Percentiles rank a stretch among this genome's conserved stretches.
phyloP scores from a whole-genome alignment of 2,329 filamentous ascomycete genomes.

The Bretziella fagacearum region DNA sequence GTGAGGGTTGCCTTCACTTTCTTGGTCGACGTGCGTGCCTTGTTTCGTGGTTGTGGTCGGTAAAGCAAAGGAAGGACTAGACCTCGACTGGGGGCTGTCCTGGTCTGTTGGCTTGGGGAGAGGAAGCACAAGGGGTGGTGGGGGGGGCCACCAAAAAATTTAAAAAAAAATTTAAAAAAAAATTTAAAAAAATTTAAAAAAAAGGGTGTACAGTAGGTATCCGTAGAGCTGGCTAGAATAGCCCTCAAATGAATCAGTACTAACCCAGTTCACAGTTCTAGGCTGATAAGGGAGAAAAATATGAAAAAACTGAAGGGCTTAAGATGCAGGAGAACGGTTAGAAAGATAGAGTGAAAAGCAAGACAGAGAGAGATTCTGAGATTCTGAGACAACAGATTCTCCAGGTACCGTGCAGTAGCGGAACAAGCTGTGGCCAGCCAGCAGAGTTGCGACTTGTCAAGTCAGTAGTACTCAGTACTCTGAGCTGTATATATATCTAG shows the following conservation, averaged over 20 bases:
- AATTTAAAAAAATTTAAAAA: too few species aligned
- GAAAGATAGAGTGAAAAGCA: not conserved
- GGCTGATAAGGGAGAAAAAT: not conserved
- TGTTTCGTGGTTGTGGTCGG: not conserved
- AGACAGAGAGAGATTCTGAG: not conserved
- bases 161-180: too few species aligned
- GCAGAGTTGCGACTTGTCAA: not conserved
- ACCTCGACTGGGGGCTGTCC: not conserved
- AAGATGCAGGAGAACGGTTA: not conserved
- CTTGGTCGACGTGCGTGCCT: not conserved
- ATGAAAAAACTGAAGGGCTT: not conserved
- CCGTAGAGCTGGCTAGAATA: not conserved
- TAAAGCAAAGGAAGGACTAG: not conserved
- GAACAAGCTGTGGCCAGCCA: not conserved
- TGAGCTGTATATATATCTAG: not conserved
- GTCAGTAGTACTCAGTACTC: not conserved
- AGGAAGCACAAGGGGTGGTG: not conserved
- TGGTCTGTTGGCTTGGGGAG: not conserved
- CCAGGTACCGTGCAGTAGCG: conserved; percentile 1
- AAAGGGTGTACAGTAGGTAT: not conserved
- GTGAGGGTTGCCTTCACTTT: not conserved
- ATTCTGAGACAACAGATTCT: not conserved
- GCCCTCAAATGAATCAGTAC: not conserved
- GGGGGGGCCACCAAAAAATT: not conserved
- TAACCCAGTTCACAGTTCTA: not conserved